These are phyloP conservation scores for Fusarium burgessii DNA, from an alignment of 2,329 filamentous ascomycete genomes.

Conservation along the genomic window DNA sequence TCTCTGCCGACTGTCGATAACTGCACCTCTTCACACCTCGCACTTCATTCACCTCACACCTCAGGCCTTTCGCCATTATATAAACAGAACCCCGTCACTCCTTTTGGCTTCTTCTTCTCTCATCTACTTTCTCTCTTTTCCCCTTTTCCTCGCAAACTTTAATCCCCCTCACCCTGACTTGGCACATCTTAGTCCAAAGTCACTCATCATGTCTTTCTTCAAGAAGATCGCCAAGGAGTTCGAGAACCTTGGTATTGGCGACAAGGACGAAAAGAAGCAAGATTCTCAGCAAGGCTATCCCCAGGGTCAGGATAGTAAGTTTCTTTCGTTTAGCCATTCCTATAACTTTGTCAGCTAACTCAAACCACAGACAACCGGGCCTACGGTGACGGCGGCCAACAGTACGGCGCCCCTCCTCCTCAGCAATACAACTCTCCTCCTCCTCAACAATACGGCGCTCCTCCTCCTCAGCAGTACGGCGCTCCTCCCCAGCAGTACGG, in stretches of 20 bases:
- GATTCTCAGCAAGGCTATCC: conserved; percentile 26
- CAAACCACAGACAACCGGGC: conserved; percentile 31
- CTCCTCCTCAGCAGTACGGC: conserved; percentile 12
- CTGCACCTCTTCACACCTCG: conserved; percentile 12
- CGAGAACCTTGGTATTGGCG: conserved; percentile 61
- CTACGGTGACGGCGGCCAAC: conserved; percentile 45
- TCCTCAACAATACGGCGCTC: conserved; percentile 29
- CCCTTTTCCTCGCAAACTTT: not conserved
- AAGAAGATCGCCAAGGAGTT: conserved; percentile 58
- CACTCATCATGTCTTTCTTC: conserved; percentile 57
- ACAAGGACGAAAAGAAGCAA: conserved; percentile 47
- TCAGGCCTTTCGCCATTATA: conserved; percentile 31
- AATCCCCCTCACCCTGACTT: conserved; percentile 2
- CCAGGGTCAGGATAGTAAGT: conserved; percentile 36
- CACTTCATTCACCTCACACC: conserved; percentile 15
- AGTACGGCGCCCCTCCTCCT: conserved; percentile 40
- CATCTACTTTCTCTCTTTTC: conserved; percentile 11
- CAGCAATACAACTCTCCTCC: conserved; percentile 39
- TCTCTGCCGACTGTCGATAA: conserved; percentile 23
- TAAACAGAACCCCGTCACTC: conserved; percentile 29
- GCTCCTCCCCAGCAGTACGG: conserved; percentile 26
- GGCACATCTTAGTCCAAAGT: conserved; percentile 17
- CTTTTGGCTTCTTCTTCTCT: conserved; percentile 12
- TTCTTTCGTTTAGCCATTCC: not conserved
- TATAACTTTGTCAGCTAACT: conserved; percentile 8